phyloP scores from a whole-genome alignment of 495 filamentous ascomycete species.

The Xylaria castorea region DNA sequence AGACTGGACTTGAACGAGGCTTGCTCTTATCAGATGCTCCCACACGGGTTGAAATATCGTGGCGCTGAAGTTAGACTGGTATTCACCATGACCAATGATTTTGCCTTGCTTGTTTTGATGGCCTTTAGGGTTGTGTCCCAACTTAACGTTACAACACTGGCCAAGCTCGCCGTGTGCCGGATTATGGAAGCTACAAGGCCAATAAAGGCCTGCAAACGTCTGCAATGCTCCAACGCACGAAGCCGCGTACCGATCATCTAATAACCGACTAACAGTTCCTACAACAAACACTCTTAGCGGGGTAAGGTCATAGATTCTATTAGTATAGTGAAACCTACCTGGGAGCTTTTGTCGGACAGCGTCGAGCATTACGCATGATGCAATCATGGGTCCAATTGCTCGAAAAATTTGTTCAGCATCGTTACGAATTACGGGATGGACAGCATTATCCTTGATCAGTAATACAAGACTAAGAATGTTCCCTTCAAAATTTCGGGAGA shows the following conservation, averaged over 20 bases:
- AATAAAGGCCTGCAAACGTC: constrained; percentile 56
- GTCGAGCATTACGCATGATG: constrained; percentile 62
- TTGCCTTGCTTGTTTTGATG: constrained; percentile 57
- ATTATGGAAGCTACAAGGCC: constrained; percentile 54
- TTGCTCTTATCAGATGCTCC: constrained; percentile 38
- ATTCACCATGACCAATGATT: constrained; percentile 54
- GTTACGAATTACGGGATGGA: constrained; percentile 32
- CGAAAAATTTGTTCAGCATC: constrained; percentile 50
- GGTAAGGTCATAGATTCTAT: neutral
- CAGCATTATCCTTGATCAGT: constrained; percentile 47
- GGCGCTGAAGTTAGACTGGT: constrained; percentile 52
- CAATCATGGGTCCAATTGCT: constrained; percentile 58
- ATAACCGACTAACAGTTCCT: constrained; percentile 43
- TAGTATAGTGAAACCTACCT: constrained; percentile 36
- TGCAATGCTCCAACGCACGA: constrained; percentile 53
- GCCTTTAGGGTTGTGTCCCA: constrained; percentile 54
- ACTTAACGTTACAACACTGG: constrained; percentile 53
- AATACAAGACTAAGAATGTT: constrained; percentile 61
- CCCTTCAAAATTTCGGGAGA: constrained; percentile 58
- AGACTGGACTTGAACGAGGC: constrained; percentile 35
- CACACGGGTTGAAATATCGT: constrained; percentile 43
- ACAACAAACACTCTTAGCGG: constrained; percentile 10
- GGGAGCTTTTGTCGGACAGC: constrained; percentile 51
- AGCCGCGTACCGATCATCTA: constrained; percentile 40
- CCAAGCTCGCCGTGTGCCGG: constrained; percentile 37